These are phyloP conservation scores for Ilyonectria destructans DNA, from an alignment of 2,329 filamentous ascomycete species.

Conservation along the genomic window DNA sequence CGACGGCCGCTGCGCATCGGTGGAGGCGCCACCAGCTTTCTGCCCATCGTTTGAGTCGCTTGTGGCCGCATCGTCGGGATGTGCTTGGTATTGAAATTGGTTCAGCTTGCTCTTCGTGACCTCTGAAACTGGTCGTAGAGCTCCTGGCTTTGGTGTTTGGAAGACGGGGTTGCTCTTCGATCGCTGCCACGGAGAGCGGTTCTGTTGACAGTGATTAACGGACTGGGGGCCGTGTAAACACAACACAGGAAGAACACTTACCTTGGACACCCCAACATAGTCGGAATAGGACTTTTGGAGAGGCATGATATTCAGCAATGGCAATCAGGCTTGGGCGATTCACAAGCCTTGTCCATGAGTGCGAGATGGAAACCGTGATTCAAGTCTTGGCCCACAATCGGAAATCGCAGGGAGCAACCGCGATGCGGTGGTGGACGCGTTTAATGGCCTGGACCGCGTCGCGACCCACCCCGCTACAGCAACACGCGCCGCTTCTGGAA, in stretches of 20 bases:
- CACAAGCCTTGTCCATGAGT: constrained; percentile 35
- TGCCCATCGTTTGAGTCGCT: constrained; percentile 39
- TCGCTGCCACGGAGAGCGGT: constrained; percentile 68
- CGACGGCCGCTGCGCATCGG: constrained; percentile 16
- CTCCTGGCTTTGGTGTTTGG: constrained; percentile 55
- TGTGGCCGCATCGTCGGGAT: constrained; percentile 37
- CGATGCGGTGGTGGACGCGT: constrained; percentile 42
- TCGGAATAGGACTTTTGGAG: constrained; percentile 62
- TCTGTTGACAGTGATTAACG: constrained; percentile 45
- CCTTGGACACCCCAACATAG: constrained; percentile 53
- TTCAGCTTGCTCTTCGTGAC: constrained; percentile 75
- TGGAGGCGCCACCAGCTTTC: not conserved
- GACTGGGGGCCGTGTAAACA: constrained; percentile 14
- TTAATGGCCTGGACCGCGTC: constrained; percentile 49
- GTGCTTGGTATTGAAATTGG: constrained; percentile 65
- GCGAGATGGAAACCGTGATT: constrained; percentile 32
- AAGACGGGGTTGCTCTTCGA: constrained; percentile 67
- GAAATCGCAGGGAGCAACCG: constrained; percentile 21
- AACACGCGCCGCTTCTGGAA: constrained; percentile 24
- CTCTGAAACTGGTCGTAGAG: constrained; percentile 68
- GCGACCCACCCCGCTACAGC: constrained; percentile 38
- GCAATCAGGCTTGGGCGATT: constrained; percentile 38
- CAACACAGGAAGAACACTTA: constrained; percentile 39
- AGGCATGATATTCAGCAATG: constrained; percentile 52
- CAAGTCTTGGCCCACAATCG: constrained; percentile 29